Percentiles rank a stretch among this genome's conserved stretches.
Conservation (phyloP, 2,329 filamentous ascomycete species). For the Bipolaris gigantea region DNA sequence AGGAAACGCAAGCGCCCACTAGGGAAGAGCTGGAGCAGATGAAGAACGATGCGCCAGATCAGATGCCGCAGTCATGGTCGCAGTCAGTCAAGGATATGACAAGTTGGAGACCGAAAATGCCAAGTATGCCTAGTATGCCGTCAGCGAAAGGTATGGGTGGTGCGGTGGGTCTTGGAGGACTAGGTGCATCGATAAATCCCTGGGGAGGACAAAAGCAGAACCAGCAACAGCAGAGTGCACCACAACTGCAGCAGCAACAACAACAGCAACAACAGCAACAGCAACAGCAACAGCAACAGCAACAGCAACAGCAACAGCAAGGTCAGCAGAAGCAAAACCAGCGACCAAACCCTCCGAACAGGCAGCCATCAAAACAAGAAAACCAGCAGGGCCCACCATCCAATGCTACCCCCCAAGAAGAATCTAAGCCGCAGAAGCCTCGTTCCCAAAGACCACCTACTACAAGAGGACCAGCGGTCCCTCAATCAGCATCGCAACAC, state of each 20-base stretch:
- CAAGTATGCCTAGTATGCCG: constrained; percentile 35
- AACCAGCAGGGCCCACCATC: constrained; percentile 13
- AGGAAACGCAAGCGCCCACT: constrained; percentile 37
- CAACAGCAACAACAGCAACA: constrained; percentile 10
- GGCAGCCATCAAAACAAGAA: constrained; percentile 19
- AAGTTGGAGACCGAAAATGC: constrained; percentile 33
- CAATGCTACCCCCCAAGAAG: constrained; percentile 19
- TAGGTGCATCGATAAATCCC: constrained; percentile 10
- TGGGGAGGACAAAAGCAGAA: constrained; percentile 13
- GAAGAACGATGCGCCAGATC: constrained; percentile 39
- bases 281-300: constrained; percentile 4
- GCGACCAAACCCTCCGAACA: constrained; percentile 1
- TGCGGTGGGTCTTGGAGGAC: constrained; percentile 25
- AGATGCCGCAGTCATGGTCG: constrained; percentile 39
- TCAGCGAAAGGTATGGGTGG: constrained; percentile 27
- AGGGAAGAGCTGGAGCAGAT: constrained; percentile 41
- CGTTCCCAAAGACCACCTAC: constrained; percentile 11
- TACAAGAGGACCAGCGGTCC: constrained; percentile 2
- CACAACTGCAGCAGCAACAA: constrained; percentile 5
- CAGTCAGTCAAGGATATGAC: constrained; percentile 40
- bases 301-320: constrained; percentile 2
- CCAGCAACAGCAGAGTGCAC: constrained; percentile 6
- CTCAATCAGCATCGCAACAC: neutral
- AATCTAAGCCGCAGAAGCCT: constrained; percentile 13
- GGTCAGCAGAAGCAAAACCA: neutral